These are phyloP conservation scores for Aaosphaeria arxii DNA, from an alignment of 2,329 filamentous ascomycete species.

Conservation along the genomic window DNA sequence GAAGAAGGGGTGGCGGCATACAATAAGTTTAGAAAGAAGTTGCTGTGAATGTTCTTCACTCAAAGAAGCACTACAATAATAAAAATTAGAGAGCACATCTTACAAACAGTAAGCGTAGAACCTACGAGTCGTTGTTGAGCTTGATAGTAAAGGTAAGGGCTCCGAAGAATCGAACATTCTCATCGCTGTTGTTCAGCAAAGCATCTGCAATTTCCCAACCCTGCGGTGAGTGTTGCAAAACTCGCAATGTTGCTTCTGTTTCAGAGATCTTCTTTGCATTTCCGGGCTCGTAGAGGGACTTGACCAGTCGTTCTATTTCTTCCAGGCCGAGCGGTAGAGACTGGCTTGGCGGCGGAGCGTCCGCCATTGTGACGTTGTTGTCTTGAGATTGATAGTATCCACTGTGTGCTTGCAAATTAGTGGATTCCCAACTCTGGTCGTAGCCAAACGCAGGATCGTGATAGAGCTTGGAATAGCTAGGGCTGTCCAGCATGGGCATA, in stretches of 20 bases:
- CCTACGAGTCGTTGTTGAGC: constrained; percentile 82
- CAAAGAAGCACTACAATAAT: constrained; percentile 18
- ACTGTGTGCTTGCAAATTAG: constrained; percentile 3
- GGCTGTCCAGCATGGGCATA: background rate
- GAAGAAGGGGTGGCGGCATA: constrained; percentile 7
- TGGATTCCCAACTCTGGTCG: background rate
- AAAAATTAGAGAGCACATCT: background rate
- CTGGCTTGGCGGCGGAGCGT: constrained; percentile 9
- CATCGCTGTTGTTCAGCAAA: constrained; percentile 65
- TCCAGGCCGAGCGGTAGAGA: constrained; percentile 26
- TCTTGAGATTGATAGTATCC: background rate
- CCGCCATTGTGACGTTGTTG: constrained; percentile 17
- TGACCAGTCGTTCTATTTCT: constrained; percentile 46
- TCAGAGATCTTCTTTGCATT: constrained; percentile 44
- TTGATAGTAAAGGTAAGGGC: constrained; percentile 92
- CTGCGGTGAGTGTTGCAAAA: constrained; percentile 72
- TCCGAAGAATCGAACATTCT: constrained; percentile 85
- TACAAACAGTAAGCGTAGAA: background rate
- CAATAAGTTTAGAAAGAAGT: constrained; percentile 35
- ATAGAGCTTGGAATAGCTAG: background rate
- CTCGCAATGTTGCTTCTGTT: constrained; percentile 73
- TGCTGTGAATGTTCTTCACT: constrained; percentile 33
- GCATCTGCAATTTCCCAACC: constrained; percentile 85
- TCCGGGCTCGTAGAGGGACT: constrained; percentile 50
- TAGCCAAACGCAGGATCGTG: background rate